Evolutionary conservation across 495 filamentous ascomycete species (phyloP).

Genomic region (Podospora tetraspora): DNA sequence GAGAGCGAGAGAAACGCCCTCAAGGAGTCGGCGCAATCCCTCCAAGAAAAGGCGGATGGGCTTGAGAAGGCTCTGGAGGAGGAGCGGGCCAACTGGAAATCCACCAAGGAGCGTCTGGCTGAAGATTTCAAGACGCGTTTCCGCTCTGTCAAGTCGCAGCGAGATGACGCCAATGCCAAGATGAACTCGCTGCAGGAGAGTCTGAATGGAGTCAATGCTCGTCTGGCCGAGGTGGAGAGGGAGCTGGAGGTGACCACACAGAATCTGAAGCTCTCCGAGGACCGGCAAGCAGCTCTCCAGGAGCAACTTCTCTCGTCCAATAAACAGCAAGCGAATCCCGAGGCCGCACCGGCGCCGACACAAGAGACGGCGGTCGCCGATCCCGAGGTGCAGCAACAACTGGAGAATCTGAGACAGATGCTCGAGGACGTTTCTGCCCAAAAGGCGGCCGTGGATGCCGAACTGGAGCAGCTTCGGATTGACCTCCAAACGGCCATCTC

Average conservation of each 20-base stretch:
- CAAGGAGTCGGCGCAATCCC: constrained; percentile 49
- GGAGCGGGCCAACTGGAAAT: constrained; percentile 43
- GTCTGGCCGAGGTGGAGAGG: constrained; percentile 31
- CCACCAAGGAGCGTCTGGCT: constrained; percentile 37
- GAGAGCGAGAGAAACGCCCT: constrained; percentile 68
- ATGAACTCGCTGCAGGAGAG: constrained; percentile 33
- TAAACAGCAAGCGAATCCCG: constrained; percentile 5
- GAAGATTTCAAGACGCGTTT: constrained; percentile 43
- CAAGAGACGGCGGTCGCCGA: constrained; percentile 13
- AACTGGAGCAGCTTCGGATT: constrained; percentile 43
- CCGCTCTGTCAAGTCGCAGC: constrained; percentile 37
- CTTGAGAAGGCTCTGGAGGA: constrained; percentile 38
- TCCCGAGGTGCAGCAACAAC: constrained; percentile 66
- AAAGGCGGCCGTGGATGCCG: constrained; percentile 36
- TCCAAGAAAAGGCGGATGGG: constrained; percentile 52
- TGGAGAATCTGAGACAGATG: constrained; percentile 40
- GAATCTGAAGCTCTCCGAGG: constrained; percentile 33
- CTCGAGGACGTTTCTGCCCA: constrained; percentile 38
- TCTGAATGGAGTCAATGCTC: constrained; percentile 30
- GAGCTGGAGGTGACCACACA: constrained; percentile 37
- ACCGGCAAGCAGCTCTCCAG: constrained; percentile 30
- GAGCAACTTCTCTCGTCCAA: constrained; percentile 18
- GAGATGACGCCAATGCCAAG: constrained; percentile 38
- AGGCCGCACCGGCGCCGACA: constrained; percentile 6
- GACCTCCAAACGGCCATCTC: constrained; percentile 39